Evolutionary conservation across 2,329 filamentous ascomycete species (phyloP), one percentile per base, ranked within the genome.

Genomic region (Colletotrichum liaoningense): DNA sequence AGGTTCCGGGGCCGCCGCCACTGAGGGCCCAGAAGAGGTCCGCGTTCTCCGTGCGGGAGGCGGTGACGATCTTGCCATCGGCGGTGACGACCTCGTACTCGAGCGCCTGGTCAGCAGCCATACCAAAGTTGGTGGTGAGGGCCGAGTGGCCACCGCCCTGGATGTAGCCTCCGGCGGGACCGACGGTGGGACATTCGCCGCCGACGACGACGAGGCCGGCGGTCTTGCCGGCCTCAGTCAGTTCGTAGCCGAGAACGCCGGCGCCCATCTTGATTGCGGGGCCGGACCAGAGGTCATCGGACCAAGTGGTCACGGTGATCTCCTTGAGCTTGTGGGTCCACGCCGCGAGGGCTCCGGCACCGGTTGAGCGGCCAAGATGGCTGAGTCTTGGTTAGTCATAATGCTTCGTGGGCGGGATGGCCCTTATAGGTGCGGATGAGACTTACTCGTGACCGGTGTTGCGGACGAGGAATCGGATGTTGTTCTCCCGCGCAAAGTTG

Each of bases 1-100:
- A 93, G 35, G 85, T 91, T 19, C 89, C 89, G 11, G 86, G 86
- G 2, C 91, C 90, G 0, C 91, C 90, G 4, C 90, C 90, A 55
- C 84, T 84, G 1, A 92, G 80, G 1, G 91, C 91, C 91, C 90
- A 93, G 81, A 90, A 93, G 1, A 93, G 82, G 64, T 92, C 90
- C 0, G 82, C 70, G 75, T 92, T 88, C 38, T 86, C 73, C 0
- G 77, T 77, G 0, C 82, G 83, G 4, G 83, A 86, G 0, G 89
- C 89, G 2, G 79, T 85, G 1, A 91, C 74, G n/a, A 86, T 77
- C 19, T 83, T 71, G 2, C 90, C 89, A 19, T 79, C 77, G 0
- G 84, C 87, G 8, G 86, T 88, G n/a, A 93, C 84, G 1, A 91
- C 88, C 72, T 90, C 85, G 66, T 83, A 88, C 74, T 87, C 84